These are phyloP conservation scores for Trametes versicolor DNA, from an alignment of 1,284 basidiomycete species.

Conservation along the genomic window DNA sequence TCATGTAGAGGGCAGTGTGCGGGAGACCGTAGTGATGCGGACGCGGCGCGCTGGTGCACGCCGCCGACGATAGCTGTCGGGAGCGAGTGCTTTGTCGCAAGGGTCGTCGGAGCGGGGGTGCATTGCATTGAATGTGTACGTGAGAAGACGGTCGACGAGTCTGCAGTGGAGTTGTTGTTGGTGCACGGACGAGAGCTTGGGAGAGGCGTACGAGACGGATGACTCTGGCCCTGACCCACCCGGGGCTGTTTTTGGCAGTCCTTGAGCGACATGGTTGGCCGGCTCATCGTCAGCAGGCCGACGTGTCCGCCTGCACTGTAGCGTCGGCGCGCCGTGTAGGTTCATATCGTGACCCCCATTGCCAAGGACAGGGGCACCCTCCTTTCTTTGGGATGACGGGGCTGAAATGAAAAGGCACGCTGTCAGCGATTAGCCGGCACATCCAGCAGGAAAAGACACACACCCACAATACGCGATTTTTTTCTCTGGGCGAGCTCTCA, in stretches of 20 bases:
- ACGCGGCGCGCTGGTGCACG: slow-evolving; percentile 39
- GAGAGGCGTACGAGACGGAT: slow-evolving; percentile 11
- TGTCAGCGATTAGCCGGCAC: no score
- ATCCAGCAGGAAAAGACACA: no score
- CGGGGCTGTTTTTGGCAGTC: slow-evolving; percentile 15
- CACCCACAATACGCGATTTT: no score
- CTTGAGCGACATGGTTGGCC: slow-evolving; percentile 1
- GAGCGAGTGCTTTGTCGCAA: slow-evolving; percentile 23
- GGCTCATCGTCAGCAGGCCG: slow-evolving; percentile 3
- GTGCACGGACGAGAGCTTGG: slow-evolving; percentile 5
- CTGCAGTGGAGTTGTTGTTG: neutral
- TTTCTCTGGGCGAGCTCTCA: no score
- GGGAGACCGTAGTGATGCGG: slow-evolving; percentile 21
- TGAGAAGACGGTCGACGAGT: neutral
- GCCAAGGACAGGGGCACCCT: slow-evolving; percentile 8
- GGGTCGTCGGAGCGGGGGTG: slow-evolving; percentile 31
- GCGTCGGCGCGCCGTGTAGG: slow-evolving; percentile 6
- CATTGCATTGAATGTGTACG: slow-evolving; percentile 29
- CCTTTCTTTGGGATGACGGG: no score
- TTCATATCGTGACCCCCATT: slow-evolving; percentile 2
- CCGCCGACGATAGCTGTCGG: slow-evolving; percentile 27
- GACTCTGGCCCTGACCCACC: slow-evolving; percentile 15
- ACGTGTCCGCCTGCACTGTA: slow-evolving; percentile 9
- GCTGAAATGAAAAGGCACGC: no score
- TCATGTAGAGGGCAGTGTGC: slow-evolving; percentile 1